phyloP scores from a whole-genome alignment of 2,329 filamentous ascomycete species.

The Emergomyces orientalis region DNA sequence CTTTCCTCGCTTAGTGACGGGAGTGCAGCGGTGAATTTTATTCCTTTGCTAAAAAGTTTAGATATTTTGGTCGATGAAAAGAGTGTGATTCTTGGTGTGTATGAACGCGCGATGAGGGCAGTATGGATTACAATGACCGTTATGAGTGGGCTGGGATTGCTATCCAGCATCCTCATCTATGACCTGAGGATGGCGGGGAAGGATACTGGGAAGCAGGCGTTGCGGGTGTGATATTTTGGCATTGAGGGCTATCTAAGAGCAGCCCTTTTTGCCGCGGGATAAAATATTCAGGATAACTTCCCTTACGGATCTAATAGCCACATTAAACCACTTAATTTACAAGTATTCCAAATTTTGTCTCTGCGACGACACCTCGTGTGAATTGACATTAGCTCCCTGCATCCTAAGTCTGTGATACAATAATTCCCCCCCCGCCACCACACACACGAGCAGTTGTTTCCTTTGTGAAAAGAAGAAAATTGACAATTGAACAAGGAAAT shows the following conservation, averaged over 20 bases:
- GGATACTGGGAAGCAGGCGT: conserved; percentile 2
- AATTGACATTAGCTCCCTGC: too few species aligned
- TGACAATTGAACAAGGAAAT: too few species aligned
- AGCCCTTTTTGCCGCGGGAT: background rate
- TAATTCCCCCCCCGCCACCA: background rate
- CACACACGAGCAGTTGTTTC: background rate
- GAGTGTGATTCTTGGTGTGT: background rate
- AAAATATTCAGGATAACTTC: background rate
- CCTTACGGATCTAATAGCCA: background rate
- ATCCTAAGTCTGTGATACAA: too few species aligned
- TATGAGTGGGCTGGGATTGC: background rate
- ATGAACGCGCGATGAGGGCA: background rate
- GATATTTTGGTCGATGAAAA: background rate
- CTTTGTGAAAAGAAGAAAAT: background rate
- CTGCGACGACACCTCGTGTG: background rate
- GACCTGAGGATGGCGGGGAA: background rate
- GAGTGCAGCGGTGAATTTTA: background rate
- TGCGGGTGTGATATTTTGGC: background rate
- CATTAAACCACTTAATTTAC: background rate
- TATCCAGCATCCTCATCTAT: background rate
- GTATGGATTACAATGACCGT: background rate
- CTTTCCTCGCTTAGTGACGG: conserved; percentile 1
- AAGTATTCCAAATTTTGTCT: background rate
- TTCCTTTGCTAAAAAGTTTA: conserved; percentile 1
- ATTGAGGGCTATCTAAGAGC: background rate